Evolutionary conservation across 306 rosid species (phyloP).

Genomic region (Quercus aquifolioides): DNA sequence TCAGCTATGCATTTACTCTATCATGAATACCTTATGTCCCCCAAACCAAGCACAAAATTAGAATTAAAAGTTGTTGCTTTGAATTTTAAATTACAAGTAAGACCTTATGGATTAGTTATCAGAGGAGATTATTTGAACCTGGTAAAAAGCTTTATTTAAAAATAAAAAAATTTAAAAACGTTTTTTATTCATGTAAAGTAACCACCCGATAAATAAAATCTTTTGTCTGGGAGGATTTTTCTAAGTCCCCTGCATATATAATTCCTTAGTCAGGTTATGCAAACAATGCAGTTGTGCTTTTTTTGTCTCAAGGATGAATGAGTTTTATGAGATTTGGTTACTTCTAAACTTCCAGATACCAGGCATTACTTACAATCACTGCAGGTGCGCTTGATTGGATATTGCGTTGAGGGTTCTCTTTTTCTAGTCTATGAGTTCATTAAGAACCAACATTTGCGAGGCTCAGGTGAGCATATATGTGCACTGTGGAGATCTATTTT

Average conservation of each 20-base stretch:
- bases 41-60: no score
- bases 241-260: background rate
- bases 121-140: no score
- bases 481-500: constrained; percentile 6
- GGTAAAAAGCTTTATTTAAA: no score
- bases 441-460: constrained; percentile 65
- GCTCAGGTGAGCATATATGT: constrained; percentile 56
- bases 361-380: background rate
- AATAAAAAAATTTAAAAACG: no score
- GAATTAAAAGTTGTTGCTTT: no score
- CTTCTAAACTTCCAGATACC: background rate
- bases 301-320: background rate
- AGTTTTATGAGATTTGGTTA: background rate
- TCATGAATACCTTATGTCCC: no score
- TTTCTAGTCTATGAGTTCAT: constrained; percentile 78
- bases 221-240: background rate
- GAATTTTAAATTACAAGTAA: no score
- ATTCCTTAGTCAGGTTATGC: background rate
- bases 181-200: no score
- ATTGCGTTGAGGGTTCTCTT: constrained; percentile 83
- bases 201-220: no score
- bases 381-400: constrained; percentile 96
- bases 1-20: no score
- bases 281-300: background rate
- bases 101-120: no score